Conservation (phyloP, 768 basidiomycete genomes). For the Phlebiopsis flavidoalba region DNA sequence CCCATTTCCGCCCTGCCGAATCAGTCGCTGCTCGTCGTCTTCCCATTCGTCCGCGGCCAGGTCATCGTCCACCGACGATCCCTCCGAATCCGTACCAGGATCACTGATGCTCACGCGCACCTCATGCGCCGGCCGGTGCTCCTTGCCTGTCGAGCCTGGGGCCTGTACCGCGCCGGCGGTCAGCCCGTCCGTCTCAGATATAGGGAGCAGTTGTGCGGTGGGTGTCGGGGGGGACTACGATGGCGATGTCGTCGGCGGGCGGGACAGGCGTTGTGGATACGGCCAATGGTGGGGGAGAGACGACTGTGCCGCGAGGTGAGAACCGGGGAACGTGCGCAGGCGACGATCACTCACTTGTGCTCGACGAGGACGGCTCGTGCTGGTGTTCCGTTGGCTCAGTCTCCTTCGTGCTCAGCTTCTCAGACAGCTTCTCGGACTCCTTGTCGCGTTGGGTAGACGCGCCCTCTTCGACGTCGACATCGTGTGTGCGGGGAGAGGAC, state of each 20-base stretch:
- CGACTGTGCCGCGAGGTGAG: slow-evolving; percentile 7
- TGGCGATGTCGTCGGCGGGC: slow-evolving; percentile 24
- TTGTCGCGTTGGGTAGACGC: slow-evolving; percentile 13
- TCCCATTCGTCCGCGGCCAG: slow-evolving; percentile 58
- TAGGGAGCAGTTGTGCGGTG: slow-evolving; percentile 42
- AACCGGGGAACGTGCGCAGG: neutral
- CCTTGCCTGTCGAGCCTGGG: slow-evolving; percentile 71
- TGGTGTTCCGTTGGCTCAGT: slow-evolving; percentile 10
- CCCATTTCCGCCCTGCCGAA: slow-evolving; percentile 85
- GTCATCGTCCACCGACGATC: slow-evolving; percentile 60
- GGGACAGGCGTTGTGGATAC: slow-evolving; percentile 10
- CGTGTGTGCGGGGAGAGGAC: slow-evolving; percentile 43
- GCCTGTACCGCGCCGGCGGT: slow-evolving; percentile 90
- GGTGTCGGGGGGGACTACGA: slow-evolving; percentile 46
- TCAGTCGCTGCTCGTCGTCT: slow-evolving; percentile 87
- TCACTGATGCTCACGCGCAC: slow-evolving; percentile 34
- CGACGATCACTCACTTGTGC: slow-evolving; percentile 15
- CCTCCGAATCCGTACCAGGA: slow-evolving; percentile 45
- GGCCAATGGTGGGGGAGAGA: slow-evolving; percentile 10
- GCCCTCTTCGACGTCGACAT: slow-evolving; percentile 32
- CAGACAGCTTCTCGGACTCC: slow-evolving; percentile 19
- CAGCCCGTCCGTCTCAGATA: slow-evolving; percentile 78
- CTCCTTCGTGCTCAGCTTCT: slow-evolving; percentile 19
- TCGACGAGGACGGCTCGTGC: slow-evolving; percentile 17
- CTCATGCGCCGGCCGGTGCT: slow-evolving; percentile 14